Evolutionary conservation across 257 asterid genomes (phyloP), one percentile per base, ranked within the genome.

Genomic region (Solanum piurae): DNA sequence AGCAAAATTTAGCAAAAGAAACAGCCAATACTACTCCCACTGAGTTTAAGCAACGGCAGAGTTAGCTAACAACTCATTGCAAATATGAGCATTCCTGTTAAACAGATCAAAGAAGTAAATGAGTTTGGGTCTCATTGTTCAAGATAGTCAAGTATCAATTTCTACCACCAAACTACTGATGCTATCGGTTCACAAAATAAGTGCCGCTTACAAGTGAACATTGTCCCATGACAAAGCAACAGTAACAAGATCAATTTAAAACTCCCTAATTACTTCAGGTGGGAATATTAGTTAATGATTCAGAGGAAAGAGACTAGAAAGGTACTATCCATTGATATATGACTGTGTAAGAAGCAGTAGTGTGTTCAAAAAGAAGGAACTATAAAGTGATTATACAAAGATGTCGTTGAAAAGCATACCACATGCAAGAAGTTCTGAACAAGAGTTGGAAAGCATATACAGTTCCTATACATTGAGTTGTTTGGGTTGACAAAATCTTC

Each of bases 401-500:
- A 16, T 80, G 29, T 18, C 9, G 10, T 49, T 20, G 44, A 80
- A 86, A 62, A 90, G n/a, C 95, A 79, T 93, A 95, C 99, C 98
- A 94, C 66, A 64, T 91, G 95, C 82, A 93, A 79, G 89, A 94
- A 88, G 85, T 93, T 93, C 87, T 93, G 97, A 69, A 92, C 77
- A 83, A 94, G 94, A 91, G 92, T 93, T 66, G 94, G 95, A 86
- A 93, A 88, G 92, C 95, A 94, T 87, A 93, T 64, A 86, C 98
- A 94, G 88, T 93, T 93, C 90, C 96, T 90, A 89, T 92, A 92
- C 31, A 90, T 34, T 55, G 97, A 88, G 92, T 93, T 91, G 91
- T 94, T 94, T 21, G 95, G 95, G 90, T 91, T 90, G 66, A 94
- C 90, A 60, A 92, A 89, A 84, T 96, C 98, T 86, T 93, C 98